phyloP scores from a whole-genome alignment of 768 basidiomycete species.

The Amanita pallidorosea region DNA sequence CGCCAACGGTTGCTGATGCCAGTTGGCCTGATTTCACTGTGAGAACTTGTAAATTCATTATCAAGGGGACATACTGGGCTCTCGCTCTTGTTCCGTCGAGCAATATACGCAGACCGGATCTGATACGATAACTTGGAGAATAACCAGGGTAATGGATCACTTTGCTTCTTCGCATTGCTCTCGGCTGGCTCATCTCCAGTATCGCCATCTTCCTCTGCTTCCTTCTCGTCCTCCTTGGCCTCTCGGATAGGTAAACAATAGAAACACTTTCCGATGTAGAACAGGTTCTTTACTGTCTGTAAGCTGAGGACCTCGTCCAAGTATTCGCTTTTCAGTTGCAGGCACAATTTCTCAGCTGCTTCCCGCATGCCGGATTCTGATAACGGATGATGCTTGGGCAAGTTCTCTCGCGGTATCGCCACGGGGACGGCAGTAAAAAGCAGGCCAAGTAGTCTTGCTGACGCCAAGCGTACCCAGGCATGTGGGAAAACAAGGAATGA shows the following conservation, averaged over 20 bases:
- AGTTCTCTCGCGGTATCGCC: conserved; percentile 21
- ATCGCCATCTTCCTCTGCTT: conserved; percentile 14
- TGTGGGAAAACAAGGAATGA: conserved; percentile 80
- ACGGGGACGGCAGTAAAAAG: conserved; percentile 49
- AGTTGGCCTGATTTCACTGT: conserved; percentile 46
- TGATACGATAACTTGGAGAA: conserved; percentile 93
- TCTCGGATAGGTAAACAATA: conserved; percentile 27
- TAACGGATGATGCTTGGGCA: conserved; percentile 31
- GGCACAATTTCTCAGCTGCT: conserved; percentile 59
- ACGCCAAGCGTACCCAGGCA: conserved; percentile 83
- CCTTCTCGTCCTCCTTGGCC: conserved; percentile 20
- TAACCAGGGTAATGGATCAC: conserved; percentile 74
- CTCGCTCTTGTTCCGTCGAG: conserved; percentile 44
- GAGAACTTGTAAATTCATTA: background rate
- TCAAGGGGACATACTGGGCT: conserved; percentile 27
- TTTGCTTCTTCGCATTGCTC: conserved; percentile 13
- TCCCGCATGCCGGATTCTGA: conserved; percentile 51
- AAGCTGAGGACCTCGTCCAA: conserved; percentile 62
- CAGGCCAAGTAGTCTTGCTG: conserved; percentile 65
- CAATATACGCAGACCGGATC: conserved; percentile 64
- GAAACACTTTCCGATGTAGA: conserved; percentile 87
- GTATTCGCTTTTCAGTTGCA: conserved; percentile 75
- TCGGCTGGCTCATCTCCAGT: conserved; percentile 10
- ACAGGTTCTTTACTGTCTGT: conserved; percentile 88
- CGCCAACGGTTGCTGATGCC: conserved; percentile 73